Evolutionary conservation across 257 asterid genomes (phyloP), one percentile per base, ranked within the genome.

Genomic region (Ilex asprella): DNA sequence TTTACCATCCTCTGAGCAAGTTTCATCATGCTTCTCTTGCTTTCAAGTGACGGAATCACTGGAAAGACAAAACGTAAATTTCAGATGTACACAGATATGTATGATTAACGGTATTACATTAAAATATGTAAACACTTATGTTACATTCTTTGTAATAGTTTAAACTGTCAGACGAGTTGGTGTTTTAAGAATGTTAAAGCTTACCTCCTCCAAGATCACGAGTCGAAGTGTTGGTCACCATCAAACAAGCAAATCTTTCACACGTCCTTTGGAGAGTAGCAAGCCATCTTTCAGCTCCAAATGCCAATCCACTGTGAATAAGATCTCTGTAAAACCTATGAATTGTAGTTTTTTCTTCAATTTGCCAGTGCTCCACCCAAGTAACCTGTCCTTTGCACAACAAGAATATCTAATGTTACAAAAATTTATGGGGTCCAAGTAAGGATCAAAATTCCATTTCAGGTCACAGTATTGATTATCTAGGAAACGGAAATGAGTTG

Each of bases 251-350:
- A 62, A 76, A 77, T 69, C 97, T 77, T 69, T 93, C 97, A 62
- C 96, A 89, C 70, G 74, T 74, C 39, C 99, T 70, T 65, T 89
- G 95, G 35, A 93, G 84, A 52, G 79, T 82, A 1, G 94, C 76
- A n/a, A 93, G 76, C 99, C 99, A 93, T 63, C 96, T 76, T 59
- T 84, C 96, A 2, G 99, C 99, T 27, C 99, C 97, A 68, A 82
- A 93, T 55, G 94, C 94, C 66, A 82, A 64, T 39, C 99, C 97
- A 56, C 82, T 81, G 10, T 79, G 80, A 61, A 93, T 73, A 29
- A 93, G 76, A 69, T 93, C 97, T 74, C 87, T 75, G 39, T 79
- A 93, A 8, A 87, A 85, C 69, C 85, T 63, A 43, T 89, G 86
- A 31, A 81, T 78, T 2, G 81, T 76, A 1, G 68, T 73, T 66